Evolutionary conservation across 768 basidiomycete species (phyloP).

Genomic region (Rhizopogon salebrosus): DNA sequence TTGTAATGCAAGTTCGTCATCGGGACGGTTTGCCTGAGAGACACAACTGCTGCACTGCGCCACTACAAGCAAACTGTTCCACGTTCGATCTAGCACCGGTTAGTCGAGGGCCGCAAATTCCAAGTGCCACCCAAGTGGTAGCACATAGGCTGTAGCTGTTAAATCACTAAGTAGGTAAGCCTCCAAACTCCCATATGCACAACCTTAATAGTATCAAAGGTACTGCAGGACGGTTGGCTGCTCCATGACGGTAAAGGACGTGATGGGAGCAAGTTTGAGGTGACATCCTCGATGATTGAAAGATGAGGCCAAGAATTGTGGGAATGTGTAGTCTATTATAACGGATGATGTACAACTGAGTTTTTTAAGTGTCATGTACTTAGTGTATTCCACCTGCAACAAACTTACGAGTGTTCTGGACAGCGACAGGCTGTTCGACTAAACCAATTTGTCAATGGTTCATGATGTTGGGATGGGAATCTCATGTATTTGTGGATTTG

Average conservation of each 20-base stretch:
- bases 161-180: conserved; percentile 30
- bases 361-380: not conserved
- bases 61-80: conserved; percentile 39
- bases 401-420: not conserved
- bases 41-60: conserved; percentile 34
- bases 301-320: conserved; percentile 38
- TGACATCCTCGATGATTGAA: conserved; percentile 55
- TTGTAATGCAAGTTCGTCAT: conserved; percentile 52
- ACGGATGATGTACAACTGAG: conserved; percentile 7
- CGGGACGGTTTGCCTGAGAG: conserved; percentile 52
- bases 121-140: conserved; percentile 42
- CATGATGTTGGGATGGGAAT: conserved; percentile 11
- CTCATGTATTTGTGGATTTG: conserved; percentile 33
- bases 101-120: conserved; percentile 18
- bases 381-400: not conserved
- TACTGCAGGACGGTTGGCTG: conserved; percentile 73
- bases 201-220: conserved; percentile 58
- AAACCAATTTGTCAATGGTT: not conserved
- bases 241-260: conserved; percentile 52
- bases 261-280: conserved; percentile 24
- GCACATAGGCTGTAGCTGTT: conserved; percentile 31
- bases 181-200: conserved; percentile 41
- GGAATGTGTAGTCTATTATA: not conserved
- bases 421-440: not conserved
- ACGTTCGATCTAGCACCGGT: conserved; percentile 40